Conservation (phyloP, 192 early-diverging fungal genomes). For the Rhizoclosmatium sp. region DNA sequence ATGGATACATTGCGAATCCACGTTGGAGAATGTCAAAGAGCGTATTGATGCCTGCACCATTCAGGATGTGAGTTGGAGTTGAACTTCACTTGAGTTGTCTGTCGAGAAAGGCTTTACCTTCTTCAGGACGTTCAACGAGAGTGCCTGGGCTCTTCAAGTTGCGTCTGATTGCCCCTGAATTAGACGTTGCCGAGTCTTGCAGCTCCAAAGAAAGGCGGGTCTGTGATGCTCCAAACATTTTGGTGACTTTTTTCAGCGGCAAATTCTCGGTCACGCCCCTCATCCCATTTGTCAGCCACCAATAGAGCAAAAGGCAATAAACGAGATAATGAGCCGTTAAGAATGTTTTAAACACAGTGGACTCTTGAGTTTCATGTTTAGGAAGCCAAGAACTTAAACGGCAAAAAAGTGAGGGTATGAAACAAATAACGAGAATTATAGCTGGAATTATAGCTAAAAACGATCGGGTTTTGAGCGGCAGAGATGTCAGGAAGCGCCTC, state of each 20-base stretch:
- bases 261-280: neutral
- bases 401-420: neutral
- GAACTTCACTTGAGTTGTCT: no score
- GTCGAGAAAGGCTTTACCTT: neutral
- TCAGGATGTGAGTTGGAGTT: conserved; percentile 14
- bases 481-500: no score
- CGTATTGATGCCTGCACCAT: conserved; percentile 73
- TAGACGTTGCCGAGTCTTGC: neutral
- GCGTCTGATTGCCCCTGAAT: neutral
- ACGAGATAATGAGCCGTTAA: no score
- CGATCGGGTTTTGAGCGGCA: neutral
- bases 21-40: conserved; percentile 32
- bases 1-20: neutral
- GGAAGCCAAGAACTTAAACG: neutral
- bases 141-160: neutral
- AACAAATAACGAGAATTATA: neutral
- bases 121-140: conserved; percentile 3
- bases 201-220: neutral
- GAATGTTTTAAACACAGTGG: no score
- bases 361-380: neutral
- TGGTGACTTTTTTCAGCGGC: neutral
- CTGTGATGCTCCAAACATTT: conserved; percentile 48
- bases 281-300: no score
- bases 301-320: no score
- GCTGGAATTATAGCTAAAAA: neutral